Percentiles rank a stretch among this genome's conserved stretches.
Evolutionary conservation across 192 early-diverging fungal genomes (phyloP).

Genomic region (Backusella liffmaniae): DNA sequence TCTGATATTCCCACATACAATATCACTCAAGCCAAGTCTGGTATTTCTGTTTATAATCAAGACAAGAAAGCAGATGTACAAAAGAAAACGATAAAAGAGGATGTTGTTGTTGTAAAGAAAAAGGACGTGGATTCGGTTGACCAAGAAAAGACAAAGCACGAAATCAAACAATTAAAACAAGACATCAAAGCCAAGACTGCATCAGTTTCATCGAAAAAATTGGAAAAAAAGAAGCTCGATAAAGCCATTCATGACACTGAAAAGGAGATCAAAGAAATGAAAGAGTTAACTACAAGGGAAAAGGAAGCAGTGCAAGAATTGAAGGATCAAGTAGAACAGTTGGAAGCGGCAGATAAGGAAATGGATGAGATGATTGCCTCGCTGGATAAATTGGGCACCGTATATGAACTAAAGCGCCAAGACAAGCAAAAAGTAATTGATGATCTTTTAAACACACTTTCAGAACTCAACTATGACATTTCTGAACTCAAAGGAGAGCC

Average conservation of each 20-base stretch:
- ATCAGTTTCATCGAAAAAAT: background rate
- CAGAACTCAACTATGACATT: conserved; percentile 7
- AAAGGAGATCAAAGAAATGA: background rate
- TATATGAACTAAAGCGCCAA: background rate
- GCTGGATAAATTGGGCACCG: background rate
- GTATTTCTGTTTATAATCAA: background rate
- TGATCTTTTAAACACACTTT: conserved; percentile 6
- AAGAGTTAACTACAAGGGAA: background rate
- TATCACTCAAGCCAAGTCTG: background rate
- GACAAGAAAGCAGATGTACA: background rate
- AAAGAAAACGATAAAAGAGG: background rate
- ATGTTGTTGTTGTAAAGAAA: background rate
- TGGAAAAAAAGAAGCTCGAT: background rate
- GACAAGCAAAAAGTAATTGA: background rate
- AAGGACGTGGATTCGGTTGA: background rate
- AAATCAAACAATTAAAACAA: background rate
- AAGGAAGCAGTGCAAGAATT: background rate
- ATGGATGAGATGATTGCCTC: background rate
- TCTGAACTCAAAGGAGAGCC: background rate
- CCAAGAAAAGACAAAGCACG: background rate
- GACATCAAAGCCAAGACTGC: background rate
- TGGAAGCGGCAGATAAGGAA: background rate
- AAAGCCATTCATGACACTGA: background rate
- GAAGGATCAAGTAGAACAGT: background rate
- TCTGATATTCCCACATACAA: background rate